A percentile compares a stretch with the other conserved stretches of the same genome.
These are phyloP conservation scores for Beauveria pseudobassiana DNA, from an alignment of 2,329 filamentous ascomycete species.

Conservation along the genomic window DNA sequence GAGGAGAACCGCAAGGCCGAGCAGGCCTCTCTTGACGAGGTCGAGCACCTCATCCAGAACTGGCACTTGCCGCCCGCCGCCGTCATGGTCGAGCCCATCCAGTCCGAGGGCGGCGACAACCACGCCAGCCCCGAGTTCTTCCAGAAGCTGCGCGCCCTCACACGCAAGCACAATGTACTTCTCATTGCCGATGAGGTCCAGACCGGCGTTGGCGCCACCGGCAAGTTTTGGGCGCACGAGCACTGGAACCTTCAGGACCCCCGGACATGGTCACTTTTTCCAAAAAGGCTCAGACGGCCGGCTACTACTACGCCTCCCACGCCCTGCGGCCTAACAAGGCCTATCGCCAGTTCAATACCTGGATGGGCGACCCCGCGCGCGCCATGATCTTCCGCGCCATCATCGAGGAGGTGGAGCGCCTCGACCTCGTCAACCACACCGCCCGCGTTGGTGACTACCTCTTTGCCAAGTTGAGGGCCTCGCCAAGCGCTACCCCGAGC, in stretches of 20 bases:
- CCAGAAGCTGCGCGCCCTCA: conserved; percentile 72
- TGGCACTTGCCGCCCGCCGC: conserved; percentile 76
- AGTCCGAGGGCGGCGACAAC: conserved; percentile 92
- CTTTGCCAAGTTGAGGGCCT: conserved; percentile 61
- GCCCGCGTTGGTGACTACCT: conserved; percentile 73
- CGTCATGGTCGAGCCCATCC: conserved; percentile 81
- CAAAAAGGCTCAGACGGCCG: conserved; percentile 91
- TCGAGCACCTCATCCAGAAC: conserved; percentile 71
- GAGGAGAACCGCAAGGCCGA: conserved; percentile 79
- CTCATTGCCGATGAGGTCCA: conserved; percentile 93
- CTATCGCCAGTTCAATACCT: conserved; percentile 95
- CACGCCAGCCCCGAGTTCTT: conserved; percentile 86
- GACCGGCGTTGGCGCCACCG: conserved; percentile 85
- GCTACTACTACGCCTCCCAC: conserved; percentile 82
- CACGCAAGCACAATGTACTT: conserved; percentile 67
- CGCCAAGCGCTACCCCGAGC: conserved; percentile 60
- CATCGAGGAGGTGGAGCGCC: conserved; percentile 68
- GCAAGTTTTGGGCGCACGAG: conserved; percentile 94
- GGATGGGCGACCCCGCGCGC: conserved; percentile 88
- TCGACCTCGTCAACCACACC: conserved; percentile 73
- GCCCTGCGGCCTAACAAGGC: conserved; percentile 82
- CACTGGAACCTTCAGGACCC: conserved; percentile 74
- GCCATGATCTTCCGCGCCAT: conserved; percentile 82
- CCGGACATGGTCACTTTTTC: conserved; percentile 94
- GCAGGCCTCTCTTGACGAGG: conserved; percentile 71